A percentile compares a stretch with the other conserved stretches of the same genome.
phyloP scores from a whole-genome alignment of 495 filamentous ascomycete species.

The Daldinia vernicosa region DNA sequence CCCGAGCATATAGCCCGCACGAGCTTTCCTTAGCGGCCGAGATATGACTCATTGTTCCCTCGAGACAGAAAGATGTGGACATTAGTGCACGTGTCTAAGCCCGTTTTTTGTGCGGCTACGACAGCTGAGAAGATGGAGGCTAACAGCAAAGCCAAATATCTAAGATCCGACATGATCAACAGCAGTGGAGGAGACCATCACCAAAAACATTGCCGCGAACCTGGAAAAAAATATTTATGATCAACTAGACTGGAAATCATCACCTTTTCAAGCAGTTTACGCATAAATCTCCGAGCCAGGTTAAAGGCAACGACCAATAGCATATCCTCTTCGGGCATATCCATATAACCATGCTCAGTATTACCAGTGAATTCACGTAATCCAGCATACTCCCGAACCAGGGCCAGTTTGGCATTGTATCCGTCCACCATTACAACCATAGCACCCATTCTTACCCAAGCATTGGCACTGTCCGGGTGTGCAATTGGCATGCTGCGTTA shows the following conservation, averaged over 20 bases:
- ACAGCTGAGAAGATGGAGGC: slow-evolving; percentile 1
- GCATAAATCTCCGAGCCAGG: neutral
- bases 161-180: neutral
- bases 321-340: no score
- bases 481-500: neutral
- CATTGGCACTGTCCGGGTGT: neutral
- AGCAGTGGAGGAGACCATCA: neutral
- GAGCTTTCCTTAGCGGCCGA: slow-evolving; percentile 39
- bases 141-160: neutral
- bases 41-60: slow-evolving; percentile 46
- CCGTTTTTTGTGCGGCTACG: slow-evolving; percentile 18
- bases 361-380: neutral
- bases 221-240: neutral
- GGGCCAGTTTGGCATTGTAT: neutral
- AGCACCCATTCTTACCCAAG: neutral
- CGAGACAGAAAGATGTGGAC: slow-evolving; percentile 45
- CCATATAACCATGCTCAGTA: no score
- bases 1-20: slow-evolving; percentile 36
- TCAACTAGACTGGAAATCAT: neutral
- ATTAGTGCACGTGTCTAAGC: slow-evolving; percentile 30
- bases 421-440: neutral
- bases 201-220: neutral
- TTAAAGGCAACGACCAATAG: neutral
- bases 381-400: neutral
- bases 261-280: neutral